A percentile compares a stretch with the other conserved stretches of the same genome.
These are phyloP conservation scores for Fragaria iinumae DNA, from an alignment of 306 rosid genomes.

Conservation along the genomic window DNA sequence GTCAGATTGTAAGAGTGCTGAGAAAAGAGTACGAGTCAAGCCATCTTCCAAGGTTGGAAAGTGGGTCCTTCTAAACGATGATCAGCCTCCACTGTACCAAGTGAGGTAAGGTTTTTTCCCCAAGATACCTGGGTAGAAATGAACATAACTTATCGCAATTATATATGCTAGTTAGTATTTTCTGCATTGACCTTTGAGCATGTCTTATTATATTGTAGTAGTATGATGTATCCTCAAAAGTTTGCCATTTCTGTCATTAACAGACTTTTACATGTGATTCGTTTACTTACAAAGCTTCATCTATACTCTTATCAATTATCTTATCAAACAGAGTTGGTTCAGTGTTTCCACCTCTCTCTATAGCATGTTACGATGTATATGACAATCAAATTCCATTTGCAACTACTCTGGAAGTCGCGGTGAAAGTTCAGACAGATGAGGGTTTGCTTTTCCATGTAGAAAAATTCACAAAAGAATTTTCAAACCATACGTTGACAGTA, in stretches of 20 bases:
- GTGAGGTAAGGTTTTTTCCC: constrained; percentile 33
- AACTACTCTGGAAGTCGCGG: constrained; percentile 23
- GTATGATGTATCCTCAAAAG: not conserved
- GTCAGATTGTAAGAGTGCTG: constrained; percentile 21
- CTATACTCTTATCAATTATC: not conserved
- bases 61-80: constrained; percentile 25
- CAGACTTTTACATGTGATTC: not conserved
- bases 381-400: constrained; percentile 31
- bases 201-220: not conserved
- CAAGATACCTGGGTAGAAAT: not conserved
- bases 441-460: constrained; percentile 22
- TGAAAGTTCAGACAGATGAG: constrained; percentile 18
- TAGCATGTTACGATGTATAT: constrained; percentile 33
- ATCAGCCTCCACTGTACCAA: constrained; percentile 3
- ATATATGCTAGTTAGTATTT: not conserved
- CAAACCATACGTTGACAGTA: constrained; percentile 23
- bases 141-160: not conserved
- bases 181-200: not conserved
- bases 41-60: constrained; percentile 26
- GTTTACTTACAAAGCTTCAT: not conserved
- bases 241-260: not conserved
- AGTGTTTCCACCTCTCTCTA: constrained; percentile 22
- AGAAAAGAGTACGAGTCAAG: constrained; percentile 30
- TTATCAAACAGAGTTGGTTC: constrained; percentile 49
- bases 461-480: constrained; percentile 4